Evolutionary conservation across 2,329 filamentous ascomycete genomes (phyloP).

Genomic region (Aspergillus oerlinghausenensis): DNA sequence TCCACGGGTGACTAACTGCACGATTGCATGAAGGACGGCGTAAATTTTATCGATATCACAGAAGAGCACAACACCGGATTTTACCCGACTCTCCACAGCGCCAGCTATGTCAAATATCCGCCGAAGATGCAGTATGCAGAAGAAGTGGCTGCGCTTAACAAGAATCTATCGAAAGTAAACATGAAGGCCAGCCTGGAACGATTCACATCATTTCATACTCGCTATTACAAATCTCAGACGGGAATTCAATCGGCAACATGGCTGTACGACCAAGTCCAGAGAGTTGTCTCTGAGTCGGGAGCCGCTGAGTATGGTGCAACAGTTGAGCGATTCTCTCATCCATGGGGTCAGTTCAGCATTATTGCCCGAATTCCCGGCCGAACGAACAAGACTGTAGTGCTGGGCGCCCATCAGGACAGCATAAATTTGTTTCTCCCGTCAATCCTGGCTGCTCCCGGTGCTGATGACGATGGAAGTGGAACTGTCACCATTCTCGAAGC

Average conservation of each 20-base stretch:
- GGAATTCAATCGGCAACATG: constrained; percentile 83
- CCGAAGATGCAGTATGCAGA: constrained; percentile 60
- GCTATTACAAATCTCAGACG: constrained; percentile 56
- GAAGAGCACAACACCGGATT: constrained; percentile 57
- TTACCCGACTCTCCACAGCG: constrained; percentile 44
- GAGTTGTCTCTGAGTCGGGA: constrained; percentile 66
- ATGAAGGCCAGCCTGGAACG: constrained; percentile 75
- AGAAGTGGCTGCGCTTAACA: constrained; percentile 62
- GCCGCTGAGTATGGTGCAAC: constrained; percentile 62
- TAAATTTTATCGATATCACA: constrained; percentile 94
- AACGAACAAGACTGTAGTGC: constrained; percentile 76
- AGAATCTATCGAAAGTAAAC: constrained; percentile 66
- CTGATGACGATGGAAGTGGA: constrained; percentile 92
- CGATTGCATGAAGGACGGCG: constrained; percentile 58
- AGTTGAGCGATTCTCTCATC: constrained; percentile 70
- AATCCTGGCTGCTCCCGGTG: constrained; percentile 77
- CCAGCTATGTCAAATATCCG: constrained; percentile 58
- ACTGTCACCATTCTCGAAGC: constrained; percentile 94
- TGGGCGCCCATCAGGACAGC: constrained; percentile 91
- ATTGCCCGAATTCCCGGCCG: constrained; percentile 88
- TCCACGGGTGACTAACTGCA: not conserved
- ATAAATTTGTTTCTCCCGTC: constrained; percentile 90
- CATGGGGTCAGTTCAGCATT: constrained; percentile 86
- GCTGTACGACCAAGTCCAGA: constrained; percentile 70
- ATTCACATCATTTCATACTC: constrained; percentile 56